phyloP scores from a whole-genome alignment of 257 asterid genomes.

The Primulina huaijiensis region DNA sequence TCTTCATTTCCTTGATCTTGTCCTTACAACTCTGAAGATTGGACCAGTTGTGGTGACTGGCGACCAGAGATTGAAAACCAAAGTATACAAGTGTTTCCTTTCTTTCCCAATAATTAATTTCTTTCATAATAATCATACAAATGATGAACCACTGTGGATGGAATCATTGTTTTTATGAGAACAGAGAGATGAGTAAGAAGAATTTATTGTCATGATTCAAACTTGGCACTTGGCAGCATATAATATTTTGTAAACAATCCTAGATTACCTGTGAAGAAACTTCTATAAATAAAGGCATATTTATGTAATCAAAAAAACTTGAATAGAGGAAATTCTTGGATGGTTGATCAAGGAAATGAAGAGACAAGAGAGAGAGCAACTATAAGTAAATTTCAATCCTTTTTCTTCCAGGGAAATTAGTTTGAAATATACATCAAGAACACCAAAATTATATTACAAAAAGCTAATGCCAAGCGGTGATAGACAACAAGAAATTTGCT shows the following conservation, averaged over 20 bases:
- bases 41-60: neutral
- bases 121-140: neutral
- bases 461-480: neutral
- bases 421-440: neutral
- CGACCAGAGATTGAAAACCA: neutral
- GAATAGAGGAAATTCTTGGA: neutral
- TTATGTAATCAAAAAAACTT: too few relatives aligned
- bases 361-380: neutral
- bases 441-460: neutral
- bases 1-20: neutral
- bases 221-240: neutral
- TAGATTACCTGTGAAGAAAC: neutral
- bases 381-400: neutral
- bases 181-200: neutral
- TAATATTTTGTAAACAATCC: neutral
- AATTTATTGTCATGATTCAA: neutral
- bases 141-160: neutral
- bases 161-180: neutral
- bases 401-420: neutral
- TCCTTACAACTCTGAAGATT: neutral
- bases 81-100: neutral
- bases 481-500: neutral
- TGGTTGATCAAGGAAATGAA: neutral
- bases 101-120: neutral
- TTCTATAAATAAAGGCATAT: neutral